phyloP scores from a whole-genome alignment of 768 basidiomycete species.

The Mycena indigotica region DNA sequence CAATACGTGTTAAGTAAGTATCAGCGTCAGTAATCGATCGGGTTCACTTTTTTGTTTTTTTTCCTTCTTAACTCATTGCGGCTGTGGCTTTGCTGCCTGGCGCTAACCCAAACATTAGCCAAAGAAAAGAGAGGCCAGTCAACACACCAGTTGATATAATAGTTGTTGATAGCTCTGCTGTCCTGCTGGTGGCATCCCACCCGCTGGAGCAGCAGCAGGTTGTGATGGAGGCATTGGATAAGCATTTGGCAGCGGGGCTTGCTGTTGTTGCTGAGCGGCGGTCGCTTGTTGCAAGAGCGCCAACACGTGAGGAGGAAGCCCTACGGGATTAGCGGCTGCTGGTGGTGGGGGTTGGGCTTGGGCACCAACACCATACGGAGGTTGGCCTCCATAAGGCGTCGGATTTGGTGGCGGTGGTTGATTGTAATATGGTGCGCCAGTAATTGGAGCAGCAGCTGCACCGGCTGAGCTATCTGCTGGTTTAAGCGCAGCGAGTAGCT shows the following conservation, averaged over 20 bases:
- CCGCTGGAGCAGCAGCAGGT: slow-evolving; percentile 38
- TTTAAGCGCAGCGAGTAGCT: slow-evolving; percentile 79
- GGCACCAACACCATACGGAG: slow-evolving; percentile 29
- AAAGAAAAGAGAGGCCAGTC: not conserved
- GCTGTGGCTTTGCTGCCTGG: slow-evolving; percentile 4
- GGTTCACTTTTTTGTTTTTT: too few species aligned
- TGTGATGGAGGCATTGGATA: slow-evolving; percentile 31
- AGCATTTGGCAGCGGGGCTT: slow-evolving; percentile 29
- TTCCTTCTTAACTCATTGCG: too few species aligned
- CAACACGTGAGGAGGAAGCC: slow-evolving; percentile 68
- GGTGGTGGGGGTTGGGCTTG: slow-evolving; percentile 29
- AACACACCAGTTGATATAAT: slow-evolving; percentile 16
- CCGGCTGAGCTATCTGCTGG: slow-evolving; percentile 54
- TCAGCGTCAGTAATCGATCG: not conserved
- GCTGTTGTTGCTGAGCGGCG: slow-evolving; percentile 36
- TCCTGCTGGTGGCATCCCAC: slow-evolving; percentile 16
- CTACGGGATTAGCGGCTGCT: slow-evolving; percentile 39
- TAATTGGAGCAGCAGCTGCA: slow-evolving; percentile 30
- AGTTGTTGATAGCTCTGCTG: slow-evolving; percentile 21
- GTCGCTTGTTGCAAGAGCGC: slow-evolving; percentile 56
- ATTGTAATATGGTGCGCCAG: slow-evolving; percentile 28
- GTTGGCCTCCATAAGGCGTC: slow-evolving; percentile 20
- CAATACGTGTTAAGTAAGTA: not conserved
- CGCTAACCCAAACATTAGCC: not conserved
- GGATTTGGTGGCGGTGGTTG: slow-evolving; percentile 27